These are phyloP conservation scores for Kwoniella newhampshirensis DNA, from an alignment of 768 basidiomycete species.

Conservation along the genomic window DNA sequence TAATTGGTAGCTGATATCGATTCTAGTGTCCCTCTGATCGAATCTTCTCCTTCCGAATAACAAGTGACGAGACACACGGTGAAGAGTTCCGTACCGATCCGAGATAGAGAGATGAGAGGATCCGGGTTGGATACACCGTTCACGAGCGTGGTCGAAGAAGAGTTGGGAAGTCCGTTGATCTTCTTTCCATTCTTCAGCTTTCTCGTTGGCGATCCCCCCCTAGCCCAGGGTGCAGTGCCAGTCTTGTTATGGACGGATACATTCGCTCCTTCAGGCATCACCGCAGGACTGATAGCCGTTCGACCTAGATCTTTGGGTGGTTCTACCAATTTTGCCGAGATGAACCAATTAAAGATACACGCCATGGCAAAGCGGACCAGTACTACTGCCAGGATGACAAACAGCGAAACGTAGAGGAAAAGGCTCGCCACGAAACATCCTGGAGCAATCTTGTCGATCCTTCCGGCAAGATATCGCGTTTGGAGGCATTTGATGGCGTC, in stretches of 20 bases:
- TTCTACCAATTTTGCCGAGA: conserved; percentile 76
- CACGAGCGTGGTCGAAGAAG: conserved; percentile 36
- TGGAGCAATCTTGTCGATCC: conserved; percentile 93
- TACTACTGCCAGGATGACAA: conserved; percentile 87
- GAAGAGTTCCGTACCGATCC: conserved; percentile 93
- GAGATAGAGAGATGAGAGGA: conserved; percentile 76
- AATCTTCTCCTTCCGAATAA: conserved; percentile 95
- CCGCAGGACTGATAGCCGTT: conserved; percentile 86
- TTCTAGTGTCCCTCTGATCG: conserved; percentile 84
- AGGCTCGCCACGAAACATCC: conserved; percentile 90
- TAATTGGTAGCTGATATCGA: conserved; percentile 88
- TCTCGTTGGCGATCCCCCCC: neutral
- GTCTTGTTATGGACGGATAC: conserved; percentile 83
- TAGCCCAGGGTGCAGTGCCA: conserved; percentile 94
- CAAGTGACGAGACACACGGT: conserved; percentile 94
- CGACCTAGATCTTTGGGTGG: conserved; percentile 75
- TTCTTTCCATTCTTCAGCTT: conserved; percentile 24
- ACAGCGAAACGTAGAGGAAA: conserved; percentile 83
- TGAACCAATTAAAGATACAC: conserved; percentile 93
- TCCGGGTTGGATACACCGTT: conserved; percentile 20
- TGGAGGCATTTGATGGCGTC: conserved; percentile 75
- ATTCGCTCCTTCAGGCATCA: conserved; percentile 95
- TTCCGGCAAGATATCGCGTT: conserved; percentile 84
- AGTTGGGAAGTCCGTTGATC: conserved; percentile 13
- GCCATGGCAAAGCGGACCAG: conserved; percentile 94